Percentiles rank a stretch among this genome's conserved stretches.
phyloP scores from a whole-genome alignment of 2,329 filamentous ascomycete genomes.

The Colletotrichum cereale region DNA sequence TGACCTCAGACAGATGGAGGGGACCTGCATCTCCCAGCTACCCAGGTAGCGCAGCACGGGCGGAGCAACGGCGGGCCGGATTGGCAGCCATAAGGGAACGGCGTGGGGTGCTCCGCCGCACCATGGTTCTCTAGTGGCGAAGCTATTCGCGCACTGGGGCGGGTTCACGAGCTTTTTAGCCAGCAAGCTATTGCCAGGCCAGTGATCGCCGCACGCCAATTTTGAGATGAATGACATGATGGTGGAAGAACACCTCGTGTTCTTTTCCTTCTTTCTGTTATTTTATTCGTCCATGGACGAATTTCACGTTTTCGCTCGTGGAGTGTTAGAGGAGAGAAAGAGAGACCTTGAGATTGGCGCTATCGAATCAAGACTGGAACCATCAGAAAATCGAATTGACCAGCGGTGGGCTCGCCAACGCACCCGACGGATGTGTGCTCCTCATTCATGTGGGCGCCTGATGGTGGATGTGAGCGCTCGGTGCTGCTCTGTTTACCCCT shows the following conservation, averaged over 20 bases:
- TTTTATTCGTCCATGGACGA: not conserved
- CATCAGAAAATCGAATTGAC: slow-evolving; percentile 1
- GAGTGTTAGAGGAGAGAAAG: not conserved
- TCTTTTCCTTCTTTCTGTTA: not conserved
- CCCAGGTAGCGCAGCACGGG: not conserved
- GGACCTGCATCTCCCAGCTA: not conserved
- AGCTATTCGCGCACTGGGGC: slow-evolving; percentile 12
- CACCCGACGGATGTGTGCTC: not conserved
- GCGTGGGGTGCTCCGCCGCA: slow-evolving; percentile 22
- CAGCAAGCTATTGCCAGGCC: not conserved
- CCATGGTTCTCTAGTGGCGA: slow-evolving; percentile 20
- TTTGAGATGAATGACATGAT: not conserved
- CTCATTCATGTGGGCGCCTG: not conserved
- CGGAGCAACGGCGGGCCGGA: not conserved
- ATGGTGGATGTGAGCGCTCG: too few relatives aligned
- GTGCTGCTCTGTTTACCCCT: slow-evolving; percentile 15
- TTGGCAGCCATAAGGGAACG: slow-evolving; percentile 13
- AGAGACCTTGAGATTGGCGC: slow-evolving; percentile 12
- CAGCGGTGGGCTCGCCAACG: not conserved
- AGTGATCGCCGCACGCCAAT: not conserved
- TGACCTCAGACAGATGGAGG: not conserved
- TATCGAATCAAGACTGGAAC: not conserved
- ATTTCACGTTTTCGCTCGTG: not conserved
- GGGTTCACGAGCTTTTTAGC: not conserved
- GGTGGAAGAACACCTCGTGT: not conserved